A percentile compares a stretch with the other conserved stretches of the same genome.
Evolutionary conservation across 1,284 basidiomycete species (phyloP).

Genomic region (Cryptococcus sp.): DNA sequence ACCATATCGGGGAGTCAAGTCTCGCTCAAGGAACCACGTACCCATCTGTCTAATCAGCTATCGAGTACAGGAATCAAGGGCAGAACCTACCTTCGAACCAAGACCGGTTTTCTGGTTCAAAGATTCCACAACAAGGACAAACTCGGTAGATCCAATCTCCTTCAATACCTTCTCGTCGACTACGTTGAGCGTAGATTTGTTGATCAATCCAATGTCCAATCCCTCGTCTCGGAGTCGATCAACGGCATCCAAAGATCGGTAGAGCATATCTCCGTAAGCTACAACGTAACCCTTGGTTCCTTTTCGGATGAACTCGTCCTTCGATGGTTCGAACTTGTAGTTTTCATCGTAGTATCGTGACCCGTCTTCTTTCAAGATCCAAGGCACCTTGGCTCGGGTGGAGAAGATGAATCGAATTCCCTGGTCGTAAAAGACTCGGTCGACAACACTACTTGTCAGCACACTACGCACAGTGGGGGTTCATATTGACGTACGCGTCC

Average conservation of each 20-base stretch:
- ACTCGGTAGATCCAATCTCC: constrained; percentile 66
- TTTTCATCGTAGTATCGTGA: constrained; percentile 62
- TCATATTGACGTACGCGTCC: constrained; percentile 51
- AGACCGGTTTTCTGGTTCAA: constrained; percentile 75
- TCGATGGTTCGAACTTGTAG: constrained; percentile 74
- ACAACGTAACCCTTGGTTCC: constrained; percentile 59
- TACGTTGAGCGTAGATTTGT: constrained; percentile 75
- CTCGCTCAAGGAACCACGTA: constrained; percentile 75
- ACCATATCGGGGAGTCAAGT: constrained; percentile 69
- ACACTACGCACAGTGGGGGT: background rate
- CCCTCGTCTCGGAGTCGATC: constrained; percentile 64
- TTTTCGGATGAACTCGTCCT: constrained; percentile 23
- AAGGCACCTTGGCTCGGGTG: constrained; percentile 78
- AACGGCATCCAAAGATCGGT: constrained; percentile 74
- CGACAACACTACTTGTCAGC: constrained; percentile 50
- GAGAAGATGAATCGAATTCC: constrained; percentile 79
- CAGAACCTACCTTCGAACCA: constrained; percentile 16
- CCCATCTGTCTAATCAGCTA: constrained; percentile 57
- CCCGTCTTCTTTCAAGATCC: constrained; percentile 71
- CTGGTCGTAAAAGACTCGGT: constrained; percentile 71
- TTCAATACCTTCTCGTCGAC: constrained; percentile 70
- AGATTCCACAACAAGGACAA: constrained; percentile 79
- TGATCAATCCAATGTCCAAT: constrained; percentile 72
- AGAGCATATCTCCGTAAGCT: constrained; percentile 74
- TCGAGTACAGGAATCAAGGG: background rate